Percentiles rank a stretch among this genome's conserved stretches.
Evolutionary conservation across 2,329 filamentous ascomycete species (phyloP).

Genomic region (Pseudocercospora vitis): DNA sequence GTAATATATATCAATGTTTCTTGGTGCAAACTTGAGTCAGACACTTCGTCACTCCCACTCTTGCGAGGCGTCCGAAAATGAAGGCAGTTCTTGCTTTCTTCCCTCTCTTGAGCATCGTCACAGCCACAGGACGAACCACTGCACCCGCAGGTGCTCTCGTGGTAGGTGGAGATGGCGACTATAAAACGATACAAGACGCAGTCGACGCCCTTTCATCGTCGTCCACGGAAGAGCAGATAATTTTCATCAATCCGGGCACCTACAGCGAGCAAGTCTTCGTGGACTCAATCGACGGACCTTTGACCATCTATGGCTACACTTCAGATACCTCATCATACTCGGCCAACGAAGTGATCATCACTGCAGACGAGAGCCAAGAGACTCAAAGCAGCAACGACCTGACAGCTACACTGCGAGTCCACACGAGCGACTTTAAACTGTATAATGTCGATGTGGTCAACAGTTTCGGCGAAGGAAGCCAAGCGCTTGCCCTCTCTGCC

Average conservation of each 20-base stretch:
- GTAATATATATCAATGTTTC: not conserved
- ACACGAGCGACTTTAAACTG: conserved; percentile 54
- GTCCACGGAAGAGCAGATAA: conserved; percentile 53
- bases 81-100: conserved; percentile 13
- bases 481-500: conserved; percentile 57
- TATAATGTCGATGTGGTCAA: conserved; percentile 65
- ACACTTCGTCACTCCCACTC: not conserved
- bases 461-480: conserved; percentile 48
- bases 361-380: conserved; percentile 49
- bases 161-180: conserved; percentile 44
- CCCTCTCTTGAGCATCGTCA: conserved; percentile 22
- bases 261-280: conserved; percentile 63
- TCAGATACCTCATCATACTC: conserved; percentile 53
- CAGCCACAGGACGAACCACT: conserved; percentile 42
- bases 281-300: conserved; percentile 46
- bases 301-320: conserved; percentile 62
- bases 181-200: conserved; percentile 56
- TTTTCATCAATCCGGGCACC: conserved; percentile 63
- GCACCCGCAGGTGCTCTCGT: conserved; percentile 54
- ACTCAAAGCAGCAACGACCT: conserved; percentile 54
- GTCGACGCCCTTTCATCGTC: conserved; percentile 59
- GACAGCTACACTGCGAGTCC: conserved; percentile 53
- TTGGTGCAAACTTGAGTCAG: too few species aligned
- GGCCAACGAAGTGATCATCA: conserved; percentile 60
- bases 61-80: conserved; percentile 10